Conservation (phyloP, 345 rosid species). For the Raphanus raphanistrum region DNA sequence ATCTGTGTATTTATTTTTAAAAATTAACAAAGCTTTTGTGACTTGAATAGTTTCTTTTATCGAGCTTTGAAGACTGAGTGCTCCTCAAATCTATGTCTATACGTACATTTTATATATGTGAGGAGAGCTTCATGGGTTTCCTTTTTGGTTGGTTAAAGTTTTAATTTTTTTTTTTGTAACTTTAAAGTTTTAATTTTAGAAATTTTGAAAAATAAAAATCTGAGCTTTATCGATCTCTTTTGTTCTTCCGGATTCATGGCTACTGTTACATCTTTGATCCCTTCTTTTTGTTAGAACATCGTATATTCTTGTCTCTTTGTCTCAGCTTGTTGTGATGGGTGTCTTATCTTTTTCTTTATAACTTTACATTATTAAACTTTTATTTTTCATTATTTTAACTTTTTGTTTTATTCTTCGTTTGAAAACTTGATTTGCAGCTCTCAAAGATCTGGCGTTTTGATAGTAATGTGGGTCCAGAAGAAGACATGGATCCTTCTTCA, state of each 20-base stretch:
- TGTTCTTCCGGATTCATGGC: not conserved
- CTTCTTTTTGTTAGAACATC: not conserved
- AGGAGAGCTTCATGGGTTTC: conserved; percentile 10
- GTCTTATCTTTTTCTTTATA: not conserved
- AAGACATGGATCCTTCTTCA: conserved; percentile 45
- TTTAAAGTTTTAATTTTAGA: not conserved
- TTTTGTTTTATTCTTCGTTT: not conserved
- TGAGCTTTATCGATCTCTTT: not conserved
- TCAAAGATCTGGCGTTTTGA: conserved; percentile 41
- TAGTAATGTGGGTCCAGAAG: conserved; percentile 48
- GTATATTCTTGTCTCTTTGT: not conserved
- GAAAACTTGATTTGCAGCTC: conserved; percentile 27
- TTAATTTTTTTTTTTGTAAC: not conserved
- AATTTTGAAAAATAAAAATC: not conserved
- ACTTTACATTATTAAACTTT: not conserved
- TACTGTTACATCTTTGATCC: conserved; percentile 9
- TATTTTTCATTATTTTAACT: no score
- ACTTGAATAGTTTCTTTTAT: conserved; percentile 7
- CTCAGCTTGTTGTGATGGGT: not conserved
- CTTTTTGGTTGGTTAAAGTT: conserved; percentile 3
- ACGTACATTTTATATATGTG: not conserved
- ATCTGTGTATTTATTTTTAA: not conserved
- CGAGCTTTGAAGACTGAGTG: conserved; percentile 32
- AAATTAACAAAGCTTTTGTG: not conserved
- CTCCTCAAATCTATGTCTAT: conserved; percentile 41